These are phyloP conservation scores for Vigna nakashimae DNA, from an alignment of 306 rosid species.

Conservation along the genomic window DNA sequence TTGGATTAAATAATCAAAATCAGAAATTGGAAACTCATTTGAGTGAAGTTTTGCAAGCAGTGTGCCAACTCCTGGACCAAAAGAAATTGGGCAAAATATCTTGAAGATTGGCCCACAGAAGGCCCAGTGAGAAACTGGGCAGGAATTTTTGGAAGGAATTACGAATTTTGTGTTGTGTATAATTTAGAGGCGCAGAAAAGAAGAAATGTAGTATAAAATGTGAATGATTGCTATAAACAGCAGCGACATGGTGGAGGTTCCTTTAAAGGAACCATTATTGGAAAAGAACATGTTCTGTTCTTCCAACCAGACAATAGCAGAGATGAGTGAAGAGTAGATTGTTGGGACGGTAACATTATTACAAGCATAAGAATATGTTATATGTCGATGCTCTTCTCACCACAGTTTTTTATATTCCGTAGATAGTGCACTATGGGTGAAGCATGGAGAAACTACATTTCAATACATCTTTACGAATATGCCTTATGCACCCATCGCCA, in stretches of 20 bases:
- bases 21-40: no score
- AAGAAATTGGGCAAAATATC: neutral
- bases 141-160: neutral
- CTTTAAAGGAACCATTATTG: slow-evolving; percentile 37
- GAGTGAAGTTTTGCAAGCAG: no score
- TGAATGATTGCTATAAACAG: slow-evolving; percentile 37
- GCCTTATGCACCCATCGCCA: slow-evolving; percentile 3
- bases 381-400: slow-evolving; percentile 39
- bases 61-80: neutral
- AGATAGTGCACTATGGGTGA: slow-evolving; percentile 49
- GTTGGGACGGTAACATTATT: slow-evolving; percentile 30
- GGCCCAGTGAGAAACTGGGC: neutral
- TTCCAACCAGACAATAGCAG: slow-evolving; percentile 28
- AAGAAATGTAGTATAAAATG: slow-evolving; percentile 50
- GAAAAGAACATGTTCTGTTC: slow-evolving; percentile 51
- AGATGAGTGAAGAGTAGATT: slow-evolving; percentile 27
- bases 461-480: slow-evolving; percentile 24
- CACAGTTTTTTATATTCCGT: slow-evolving; percentile 39
- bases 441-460: slow-evolving; percentile 40
- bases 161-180: slow-evolving; percentile 16
- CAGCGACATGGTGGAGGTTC: slow-evolving; percentile 43
- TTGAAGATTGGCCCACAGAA: neutral
- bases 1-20: no score
- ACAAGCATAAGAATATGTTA: slow-evolving; percentile 36
- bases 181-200: slow-evolving; percentile 42